A percentile compares a stretch with the other conserved stretches of the same genome.
Evolutionary conservation across 495 filamentous ascomycete species (phyloP).

Genomic region (Penicillium diatomitis): DNA sequence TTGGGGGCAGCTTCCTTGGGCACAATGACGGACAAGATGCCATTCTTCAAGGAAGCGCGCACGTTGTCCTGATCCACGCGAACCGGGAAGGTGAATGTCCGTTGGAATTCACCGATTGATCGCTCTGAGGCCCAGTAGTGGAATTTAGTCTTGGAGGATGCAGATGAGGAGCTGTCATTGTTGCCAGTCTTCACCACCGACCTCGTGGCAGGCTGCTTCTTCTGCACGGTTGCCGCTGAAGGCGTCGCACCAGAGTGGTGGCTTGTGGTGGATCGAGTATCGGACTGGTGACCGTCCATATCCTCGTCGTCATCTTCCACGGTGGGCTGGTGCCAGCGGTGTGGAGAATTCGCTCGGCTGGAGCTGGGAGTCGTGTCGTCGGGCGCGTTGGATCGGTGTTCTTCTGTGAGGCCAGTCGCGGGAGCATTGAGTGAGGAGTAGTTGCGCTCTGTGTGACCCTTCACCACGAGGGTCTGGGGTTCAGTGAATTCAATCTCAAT

Average conservation of each 20-base stretch:
- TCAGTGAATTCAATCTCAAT: slow-evolving; percentile 81
- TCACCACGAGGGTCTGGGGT: slow-evolving; percentile 62
- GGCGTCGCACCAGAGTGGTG: slow-evolving; percentile 1
- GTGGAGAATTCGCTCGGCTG: neutral
- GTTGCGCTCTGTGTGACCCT: slow-evolving; percentile 54
- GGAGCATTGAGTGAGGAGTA: slow-evolving; percentile 22
- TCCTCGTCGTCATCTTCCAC: slow-evolving; percentile 54
- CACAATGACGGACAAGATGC: slow-evolving; percentile 60
- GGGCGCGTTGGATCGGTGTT: neutral
- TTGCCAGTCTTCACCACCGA: no score
- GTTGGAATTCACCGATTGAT: slow-evolving; percentile 67
- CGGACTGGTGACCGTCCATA: slow-evolving; percentile 3
- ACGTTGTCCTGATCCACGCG: slow-evolving; percentile 71
- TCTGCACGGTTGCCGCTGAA: no score
- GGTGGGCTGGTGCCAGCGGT: slow-evolving; percentile 40
- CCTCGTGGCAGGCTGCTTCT: slow-evolving; percentile 4
- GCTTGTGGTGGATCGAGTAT: slow-evolving; percentile 5
- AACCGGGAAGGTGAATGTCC: slow-evolving; percentile 67
- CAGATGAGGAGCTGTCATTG: slow-evolving; percentile 14
- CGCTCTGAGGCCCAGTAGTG: slow-evolving; percentile 81
- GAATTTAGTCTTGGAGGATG: neutral
- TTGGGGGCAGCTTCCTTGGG: slow-evolving; percentile 59
- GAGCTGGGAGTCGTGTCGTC: neutral
- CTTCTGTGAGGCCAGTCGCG: neutral
- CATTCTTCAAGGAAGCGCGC: slow-evolving; percentile 65